phyloP scores from a whole-genome alignment of 495 filamentous ascomycete genomes.

The Lasiosphaeriaceae sp. region DNA sequence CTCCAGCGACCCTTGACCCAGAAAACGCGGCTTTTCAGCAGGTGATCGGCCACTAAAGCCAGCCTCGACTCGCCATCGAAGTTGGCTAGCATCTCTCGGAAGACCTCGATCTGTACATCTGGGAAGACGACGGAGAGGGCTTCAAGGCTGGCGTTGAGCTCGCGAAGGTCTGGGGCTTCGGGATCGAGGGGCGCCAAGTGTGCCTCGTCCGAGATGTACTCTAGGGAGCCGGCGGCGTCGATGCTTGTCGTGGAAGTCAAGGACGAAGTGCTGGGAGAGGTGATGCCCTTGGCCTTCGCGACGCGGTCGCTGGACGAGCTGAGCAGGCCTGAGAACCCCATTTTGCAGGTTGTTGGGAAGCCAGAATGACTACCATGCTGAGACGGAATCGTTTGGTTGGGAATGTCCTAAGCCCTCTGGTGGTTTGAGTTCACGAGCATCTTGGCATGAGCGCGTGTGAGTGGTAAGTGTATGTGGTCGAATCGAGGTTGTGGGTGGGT shows the following conservation, averaged over 20 bases:
- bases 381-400: not conserved
- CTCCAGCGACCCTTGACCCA: constrained; percentile 75
- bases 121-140: constrained; percentile 77
- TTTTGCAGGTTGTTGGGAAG: constrained; percentile 9
- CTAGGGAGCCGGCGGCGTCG: constrained; percentile 12
- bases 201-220: constrained; percentile 45
- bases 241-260: constrained; percentile 1
- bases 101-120: constrained; percentile 83
- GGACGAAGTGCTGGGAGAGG: constrained; percentile 7
- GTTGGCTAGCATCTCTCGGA: constrained; percentile 78
- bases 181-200: constrained; percentile 36
- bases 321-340: constrained; percentile 25
- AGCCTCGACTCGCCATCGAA: constrained; percentile 81
- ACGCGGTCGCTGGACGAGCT: constrained; percentile 17
- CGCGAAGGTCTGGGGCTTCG: constrained; percentile 57
- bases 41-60: constrained; percentile 77
- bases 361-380: constrained; percentile 2
- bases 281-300: constrained; percentile 12
- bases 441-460: not conserved
- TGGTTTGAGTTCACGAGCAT: not conserved
- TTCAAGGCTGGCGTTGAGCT: constrained; percentile 71
- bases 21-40: constrained; percentile 71
- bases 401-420: not conserved
- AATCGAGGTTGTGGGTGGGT: too few species aligned
- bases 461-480: not conserved